Base-by-base conservation (phyloP, 192 early-diverging fungal species). In the Umbelopsis isabellina region DNA sequence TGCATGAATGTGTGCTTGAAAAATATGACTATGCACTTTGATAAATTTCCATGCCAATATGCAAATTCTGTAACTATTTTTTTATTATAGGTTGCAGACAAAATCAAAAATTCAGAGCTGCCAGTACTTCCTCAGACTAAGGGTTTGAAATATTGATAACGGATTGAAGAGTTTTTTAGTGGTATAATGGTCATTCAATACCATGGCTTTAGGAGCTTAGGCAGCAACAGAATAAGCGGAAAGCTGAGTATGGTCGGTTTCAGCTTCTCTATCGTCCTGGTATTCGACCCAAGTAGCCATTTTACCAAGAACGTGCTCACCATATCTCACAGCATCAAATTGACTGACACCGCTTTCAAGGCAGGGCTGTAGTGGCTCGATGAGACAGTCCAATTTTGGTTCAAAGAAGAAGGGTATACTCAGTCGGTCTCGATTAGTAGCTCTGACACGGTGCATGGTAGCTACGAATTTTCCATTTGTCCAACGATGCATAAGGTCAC, bases 361-460 rank as follows among this genome's bases (percentile, higher is more conserved):
- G 13, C 55, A 61, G 16, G 55, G 55, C 27, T 61, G 3, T 8
- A 61, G 16, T 1, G 55, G 55, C 15, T 35, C 25, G 30, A 61
- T 61, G 27, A 61, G 15, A 18, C 55, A 61, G 15, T 61, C 55
- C 27, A 61, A 18, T 0, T 30, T 25, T 16, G 55, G 55, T 25
- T 61, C 55, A 61, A 61, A 61, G 55, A 61, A 61, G 30, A 61
- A 61, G 13, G 55, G 55, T 61, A 61, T 61, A 61, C 55, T 61
- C 11, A 61, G 55, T 11, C 55, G 55, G 30, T 61, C 55, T 16
- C 37, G 25, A 30, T 35, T 61, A 2, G 55, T 61, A 18, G 55
- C 55, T 61, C 55, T 27, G 7, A 61, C 55, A 2, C 55, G 55
- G 16, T 61, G 55, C 30, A 61, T 33, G 4, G 55, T 61, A 11